phyloP scores from a whole-genome alignment of 495 filamentous ascomycete species.

The Neurospora tetraspora region DNA sequence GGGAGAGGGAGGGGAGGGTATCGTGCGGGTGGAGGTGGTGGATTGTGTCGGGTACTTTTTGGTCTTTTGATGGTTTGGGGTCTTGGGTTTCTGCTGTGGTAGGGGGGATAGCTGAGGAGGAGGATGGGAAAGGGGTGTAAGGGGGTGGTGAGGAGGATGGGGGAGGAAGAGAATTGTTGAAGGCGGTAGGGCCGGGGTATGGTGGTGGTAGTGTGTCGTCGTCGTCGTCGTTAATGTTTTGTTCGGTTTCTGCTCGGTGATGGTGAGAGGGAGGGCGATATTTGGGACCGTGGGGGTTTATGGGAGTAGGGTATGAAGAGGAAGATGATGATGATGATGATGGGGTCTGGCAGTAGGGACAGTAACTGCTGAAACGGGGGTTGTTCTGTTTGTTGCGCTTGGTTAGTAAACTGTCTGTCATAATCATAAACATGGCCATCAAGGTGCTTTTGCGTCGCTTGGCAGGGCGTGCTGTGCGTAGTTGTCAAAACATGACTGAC shows the following conservation, averaged over 20 bases:
- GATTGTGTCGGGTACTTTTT: slow-evolving; percentile 37
- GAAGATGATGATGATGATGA: slow-evolving; percentile 31
- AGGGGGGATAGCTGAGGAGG: not conserved
- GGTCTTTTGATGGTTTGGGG: not conserved
- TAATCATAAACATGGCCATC: not conserved
- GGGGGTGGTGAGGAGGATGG: slow-evolving; percentile 32
- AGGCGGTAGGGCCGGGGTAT: slow-evolving; percentile 29
- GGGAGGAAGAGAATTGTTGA: slow-evolving; percentile 6
- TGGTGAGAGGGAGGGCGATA: slow-evolving; percentile 6
- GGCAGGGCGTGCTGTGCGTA: not conserved
- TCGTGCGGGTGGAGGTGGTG: slow-evolving; percentile 60
- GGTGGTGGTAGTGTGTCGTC: slow-evolving; percentile 38
- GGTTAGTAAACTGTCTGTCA: not conserved
- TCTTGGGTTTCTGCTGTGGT: not conserved
- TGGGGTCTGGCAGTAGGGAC: slow-evolving; percentile 44
- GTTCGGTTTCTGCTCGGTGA: slow-evolving; percentile 33
- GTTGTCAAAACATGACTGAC: not conserved
- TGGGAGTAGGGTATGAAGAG: slow-evolving; percentile 21
- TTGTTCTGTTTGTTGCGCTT: slow-evolving; percentile 39
- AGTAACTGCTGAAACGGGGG: slow-evolving; percentile 58
- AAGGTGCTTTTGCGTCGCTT: not conserved
- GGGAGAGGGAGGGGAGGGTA: slow-evolving; percentile 50
- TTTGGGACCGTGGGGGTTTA: slow-evolving; percentile 10
- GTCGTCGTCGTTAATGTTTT: slow-evolving; percentile 5
- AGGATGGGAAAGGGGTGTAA: slow-evolving; percentile 11